Percentiles rank a stretch among this genome's conserved stretches.
phyloP scores from a whole-genome alignment of 768 basidiomycete species.

The Mycena galericulata region DNA sequence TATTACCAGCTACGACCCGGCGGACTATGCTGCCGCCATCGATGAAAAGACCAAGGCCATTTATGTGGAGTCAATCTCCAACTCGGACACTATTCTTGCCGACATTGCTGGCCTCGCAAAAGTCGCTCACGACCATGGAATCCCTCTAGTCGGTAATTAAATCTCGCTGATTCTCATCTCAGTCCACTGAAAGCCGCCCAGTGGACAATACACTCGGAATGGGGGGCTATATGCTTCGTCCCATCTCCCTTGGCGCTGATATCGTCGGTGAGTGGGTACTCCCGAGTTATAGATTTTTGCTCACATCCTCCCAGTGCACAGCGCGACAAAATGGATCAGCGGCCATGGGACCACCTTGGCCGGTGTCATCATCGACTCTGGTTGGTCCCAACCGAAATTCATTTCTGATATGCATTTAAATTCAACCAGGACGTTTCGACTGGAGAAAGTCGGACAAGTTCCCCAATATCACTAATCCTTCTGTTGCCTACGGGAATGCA shows the following conservation, averaged over 20 bases:
- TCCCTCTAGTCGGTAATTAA: too few relatives aligned
- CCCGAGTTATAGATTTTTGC: slow-evolving; percentile 39
- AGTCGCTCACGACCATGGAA: too few relatives aligned
- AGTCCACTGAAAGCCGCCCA: too few relatives aligned
- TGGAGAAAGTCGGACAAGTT: slow-evolving; percentile 62
- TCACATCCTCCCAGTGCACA: slow-evolving; percentile 17
- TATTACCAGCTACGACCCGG: slow-evolving; percentile 59
- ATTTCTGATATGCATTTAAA: background rate
- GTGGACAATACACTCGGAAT: slow-evolving; percentile 77
- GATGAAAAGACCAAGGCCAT: slow-evolving; percentile 71
- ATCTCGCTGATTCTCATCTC: too few relatives aligned
- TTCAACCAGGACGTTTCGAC: slow-evolving; percentile 58
- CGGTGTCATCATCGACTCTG: slow-evolving; percentile 70
- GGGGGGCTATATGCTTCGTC: slow-evolving; percentile 76
- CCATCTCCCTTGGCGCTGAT: slow-evolving; percentile 82
- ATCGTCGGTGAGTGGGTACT: slow-evolving; percentile 82
- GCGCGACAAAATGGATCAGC: slow-evolving; percentile 30
- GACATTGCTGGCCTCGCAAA: slow-evolving; percentile 70
- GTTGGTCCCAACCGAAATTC: slow-evolving; percentile 43
- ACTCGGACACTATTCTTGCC: slow-evolving; percentile 68
- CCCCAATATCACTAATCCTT: slow-evolving; percentile 66
- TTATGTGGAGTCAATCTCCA: slow-evolving; percentile 71
- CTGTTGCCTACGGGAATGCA: slow-evolving; percentile 69
- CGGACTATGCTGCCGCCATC: slow-evolving; percentile 62
- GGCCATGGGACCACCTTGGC: slow-evolving; percentile 73